phyloP scores from a whole-genome alignment of 345 rosid genomes.

The Citrus maxima region DNA sequence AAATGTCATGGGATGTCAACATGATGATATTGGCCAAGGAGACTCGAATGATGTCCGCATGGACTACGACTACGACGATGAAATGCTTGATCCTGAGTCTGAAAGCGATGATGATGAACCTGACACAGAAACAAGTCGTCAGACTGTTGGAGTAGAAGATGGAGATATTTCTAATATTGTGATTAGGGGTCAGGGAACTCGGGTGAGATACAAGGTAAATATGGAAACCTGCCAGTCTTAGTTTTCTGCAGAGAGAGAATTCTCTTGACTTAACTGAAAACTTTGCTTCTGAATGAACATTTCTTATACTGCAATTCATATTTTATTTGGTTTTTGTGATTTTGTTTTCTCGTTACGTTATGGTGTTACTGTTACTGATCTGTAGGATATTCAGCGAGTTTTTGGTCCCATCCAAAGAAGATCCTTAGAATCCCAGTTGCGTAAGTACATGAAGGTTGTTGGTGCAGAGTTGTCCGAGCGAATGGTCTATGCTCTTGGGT shows the following conservation, averaged over 20 bases:
- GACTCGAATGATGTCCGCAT: conserved; percentile 33
- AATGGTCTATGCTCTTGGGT: conserved; percentile 60
- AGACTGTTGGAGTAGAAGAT: conserved; percentile 25
- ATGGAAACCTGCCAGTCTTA: neutral
- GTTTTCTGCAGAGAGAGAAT: neutral
- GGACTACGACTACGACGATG: conserved; percentile 48
- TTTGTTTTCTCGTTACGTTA: conserved; percentile 8
- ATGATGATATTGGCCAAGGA: conserved; percentile 36
- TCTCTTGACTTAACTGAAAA: neutral
- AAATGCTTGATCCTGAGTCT: conserved; percentile 41
- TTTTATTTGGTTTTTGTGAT: neutral
- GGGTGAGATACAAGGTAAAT: conserved; percentile 66
- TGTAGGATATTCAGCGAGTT: conserved; percentile 47
- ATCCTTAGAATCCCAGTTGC: conserved; percentile 55
- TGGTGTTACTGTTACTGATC: conserved; percentile 5
- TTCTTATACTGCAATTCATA: neutral
- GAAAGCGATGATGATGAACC: conserved; percentile 49
- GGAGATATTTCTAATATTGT: conserved; percentile 44
- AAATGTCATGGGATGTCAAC: conserved; percentile 28
- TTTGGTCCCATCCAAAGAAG: conserved; percentile 30
- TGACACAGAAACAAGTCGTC: conserved; percentile 27
- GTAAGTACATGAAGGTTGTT: conserved; percentile 52
- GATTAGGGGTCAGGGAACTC: conserved; percentile 43
- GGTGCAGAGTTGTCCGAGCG: conserved; percentile 67
- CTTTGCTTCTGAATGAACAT: too few relatives aligned